Evolutionary conservation across 805 yeast genomes (phyloP), one percentile per base, ranked within the genome.

Genomic region (Metschnikowia rubicola): DNA sequence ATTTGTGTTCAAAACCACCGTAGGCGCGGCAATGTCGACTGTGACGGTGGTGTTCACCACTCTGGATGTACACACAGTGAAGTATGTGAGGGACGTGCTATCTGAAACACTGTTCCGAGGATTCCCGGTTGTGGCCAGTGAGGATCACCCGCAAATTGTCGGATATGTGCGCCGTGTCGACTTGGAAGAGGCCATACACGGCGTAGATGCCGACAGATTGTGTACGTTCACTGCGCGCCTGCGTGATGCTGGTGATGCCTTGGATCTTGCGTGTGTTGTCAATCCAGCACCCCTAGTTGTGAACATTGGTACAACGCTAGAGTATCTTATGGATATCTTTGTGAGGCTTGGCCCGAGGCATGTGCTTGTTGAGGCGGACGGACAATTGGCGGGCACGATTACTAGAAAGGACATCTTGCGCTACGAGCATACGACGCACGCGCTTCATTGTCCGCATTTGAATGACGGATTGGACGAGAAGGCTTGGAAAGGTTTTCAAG

Each of bases 381-480:
- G 91, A 1, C 51, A 61, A 2, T 60, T 88, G 13, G 74, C 74
- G 12, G 99, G 99, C 0, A 60, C 88, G n/a, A 68, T 95, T 1
- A 88, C 96, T 0, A 75, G 91, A 47, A 94, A 94, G 59, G 98
- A 91, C 60, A 71, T 92, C 13, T 65, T 91, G 43, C 73, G 83
- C 51, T 88, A 78, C 57, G 86, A 83, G 53, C 60, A 66, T 47
- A 66, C 71, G 10, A 49, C 52, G n/a, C 69, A 67, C 44, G 59
- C 61, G 32, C 36, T 55, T n/a, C 50, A 60, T 11, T 41, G 44
- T 2, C 59, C 61, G 15, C 40, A 40, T 1, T 48, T 41, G 30
- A 56, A 56, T 11, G 61, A 55, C 19, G 58, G 54, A 11, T 41
- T 60, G 30, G 75, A 73, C 39, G 61, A 53, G n/a, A 59, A 52